Base-by-base conservation (phyloP, 148 eudicot genomes). In the Arctostaphylos glauca region DNA sequence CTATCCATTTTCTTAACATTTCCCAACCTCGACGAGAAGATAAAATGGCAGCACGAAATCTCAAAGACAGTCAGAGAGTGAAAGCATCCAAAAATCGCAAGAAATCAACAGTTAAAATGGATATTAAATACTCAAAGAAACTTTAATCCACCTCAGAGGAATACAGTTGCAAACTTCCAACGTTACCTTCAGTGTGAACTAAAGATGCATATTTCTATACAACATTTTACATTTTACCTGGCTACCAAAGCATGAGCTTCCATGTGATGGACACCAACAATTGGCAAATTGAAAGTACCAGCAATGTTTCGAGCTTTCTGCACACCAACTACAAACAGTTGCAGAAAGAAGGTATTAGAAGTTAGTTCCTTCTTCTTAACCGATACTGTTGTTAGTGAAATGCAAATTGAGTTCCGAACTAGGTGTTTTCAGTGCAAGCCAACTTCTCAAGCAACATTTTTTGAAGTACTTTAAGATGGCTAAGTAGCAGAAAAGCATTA, bases 211-310 rank as follows among this genome's bases (percentile, higher is more conserved):
- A 41, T 46, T 54, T 10, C 46, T 50, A 60, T 48, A 46, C 46
- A 78, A 56, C 47, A 50, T 47, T n/a, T 25, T 25, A 25, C 5
- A 19, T 62, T 46, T 19, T 93, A 93, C 99, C 99, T 94, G 77
- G 97, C 98, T 31, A 96, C 96, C 84, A 96, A 90, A 86, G 99
- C 91, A 86, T 96, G 99, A 88, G 99, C 99, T 88, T 96, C 99
- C 99, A 96, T 96, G 84, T 96, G 99, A 88, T 96, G 99, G 23
- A 96, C 98, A 81, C 93, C 97, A 81, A 96, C 92, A 52, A 94
- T 86, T 67, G 99, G 99, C 71, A 96, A 85, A 80, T 89, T 89
- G 83, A 88, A 92, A 78, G 83, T 79, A 56, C 97, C 90, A 72
- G 99, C 97, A 82, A 96, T 85, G 84, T 90, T 89, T 82, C 99